Percentiles rank a stretch among this genome's conserved stretches.
These are phyloP conservation scores for Telopea speciosissima DNA, from an alignment of 177 flowering plant genomes.

Conservation along the genomic window DNA sequence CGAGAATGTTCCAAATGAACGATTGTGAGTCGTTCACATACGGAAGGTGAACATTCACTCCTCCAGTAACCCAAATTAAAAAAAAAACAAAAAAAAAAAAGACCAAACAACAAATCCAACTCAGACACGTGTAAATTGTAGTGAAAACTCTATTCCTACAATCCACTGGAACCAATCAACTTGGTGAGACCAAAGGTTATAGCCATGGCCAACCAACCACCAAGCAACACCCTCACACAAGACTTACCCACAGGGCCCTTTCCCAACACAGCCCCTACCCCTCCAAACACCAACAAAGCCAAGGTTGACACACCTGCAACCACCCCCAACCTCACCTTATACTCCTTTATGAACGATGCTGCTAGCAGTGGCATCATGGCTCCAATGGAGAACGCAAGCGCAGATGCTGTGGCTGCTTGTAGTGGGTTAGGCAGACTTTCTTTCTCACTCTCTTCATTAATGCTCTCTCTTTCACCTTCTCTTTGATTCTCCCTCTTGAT, in stretches of 20 bases:
- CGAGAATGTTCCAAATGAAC: too few relatives aligned
- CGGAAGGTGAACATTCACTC: too few relatives aligned
- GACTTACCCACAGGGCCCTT: constrained; percentile 13
- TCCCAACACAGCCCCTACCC: constrained; percentile 16
- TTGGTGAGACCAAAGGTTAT: constrained; percentile 12
- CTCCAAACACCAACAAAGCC: constrained; percentile 20
- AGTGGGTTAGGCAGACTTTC: constrained; percentile 3
- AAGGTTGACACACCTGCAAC: constrained; percentile 14
- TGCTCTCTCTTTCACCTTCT: too few relatives aligned
- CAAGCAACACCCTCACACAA: constrained; percentile 15
- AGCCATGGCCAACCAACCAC: constrained; percentile 25
- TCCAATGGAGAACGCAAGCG: constrained; percentile 18
- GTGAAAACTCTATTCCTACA: too few relatives aligned
- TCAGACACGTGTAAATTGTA: too few relatives aligned
- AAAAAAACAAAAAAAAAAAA: too few relatives aligned
- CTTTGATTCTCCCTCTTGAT: constrained; percentile 30
- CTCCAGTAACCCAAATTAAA: too few relatives aligned
- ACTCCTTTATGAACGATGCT: constrained; percentile 11
- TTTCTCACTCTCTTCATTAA: too few relatives aligned
- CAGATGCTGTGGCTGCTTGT: constrained; percentile 19
- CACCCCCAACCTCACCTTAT: constrained; percentile 12
- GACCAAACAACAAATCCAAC: too few relatives aligned
- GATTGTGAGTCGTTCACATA: too few relatives aligned
- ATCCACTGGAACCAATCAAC: too few relatives aligned
- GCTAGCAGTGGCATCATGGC: constrained; percentile 16